Base-by-base conservation (phyloP, 2,329 filamentous ascomycete species). In the Botrytis fragariae region DNA sequence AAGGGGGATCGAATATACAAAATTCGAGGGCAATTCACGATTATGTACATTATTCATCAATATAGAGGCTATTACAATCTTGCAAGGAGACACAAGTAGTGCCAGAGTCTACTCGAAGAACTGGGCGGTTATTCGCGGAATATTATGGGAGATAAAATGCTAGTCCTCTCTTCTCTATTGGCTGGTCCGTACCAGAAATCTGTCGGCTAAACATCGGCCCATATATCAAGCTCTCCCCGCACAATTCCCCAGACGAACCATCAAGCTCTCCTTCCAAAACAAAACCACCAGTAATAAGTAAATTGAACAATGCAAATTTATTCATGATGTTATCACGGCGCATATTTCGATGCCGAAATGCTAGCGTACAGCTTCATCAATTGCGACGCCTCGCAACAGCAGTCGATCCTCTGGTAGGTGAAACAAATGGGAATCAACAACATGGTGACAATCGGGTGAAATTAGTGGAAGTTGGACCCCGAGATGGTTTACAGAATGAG, bases 401-500 rank as follows among this genome's bases (percentile, higher is more conserved):
- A 29, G 72, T 71, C 35, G 76, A 79, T 37, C 73, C 74, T 37
- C n/a, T 45, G 37, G 51, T 61, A 20, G 61, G 69, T 57, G 63
- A 59, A 37, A 57, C 62, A 57, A 68, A 64, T 72, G 71, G 73
- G 29, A 74, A 75, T 65, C 74, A 77, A 67, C 76, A 77, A 73
- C 61, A 76, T 69, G 73, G 73, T 37, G 74, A 74, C 69, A 80
- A 81, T 72, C 77, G 76, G 25, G 86, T 90, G 74, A 87, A 85
- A 82, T 90, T 97, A 57, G 91, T 96, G 75, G 93, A 97, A 84
- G 93, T 97, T 75, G 93, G 93, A 14, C 93, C 93, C 48, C 87
- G 93, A 76, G 93, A 97, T 84, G 93, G 93, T n/a, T 84, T 97
- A 71, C 93, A 97, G 81, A 97, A 96, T 80, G 92, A 96, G 84